Evolutionary conservation across 2,329 filamentous ascomycete genomes (phyloP), one percentile per base, ranked within the genome.

Genomic region (Chaetoscypha palmicola): DNA sequence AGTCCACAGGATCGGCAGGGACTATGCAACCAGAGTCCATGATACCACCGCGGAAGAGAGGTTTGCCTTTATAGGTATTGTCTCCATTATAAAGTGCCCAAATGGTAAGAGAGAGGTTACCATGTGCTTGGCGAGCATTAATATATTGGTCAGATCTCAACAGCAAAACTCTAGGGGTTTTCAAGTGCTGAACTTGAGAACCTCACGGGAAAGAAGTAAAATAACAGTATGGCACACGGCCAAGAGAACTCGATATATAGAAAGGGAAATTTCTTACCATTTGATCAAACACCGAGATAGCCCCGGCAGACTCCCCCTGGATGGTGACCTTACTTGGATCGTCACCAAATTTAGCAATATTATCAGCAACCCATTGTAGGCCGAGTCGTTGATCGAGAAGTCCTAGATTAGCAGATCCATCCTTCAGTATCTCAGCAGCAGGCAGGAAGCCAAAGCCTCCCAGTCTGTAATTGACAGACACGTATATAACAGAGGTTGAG

Each of bases 301-400:
- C 67, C 0, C 81, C 81, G 0, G 82, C 80, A 8, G 52, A 55
- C 59, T 90, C 80, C 20, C 86, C 86, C 81, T 81, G 88, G 47
- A 91, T 81, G 0, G 84, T 90, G 4, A 90, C 83, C 60, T 83
- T 84, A n/a, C 70, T 68, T 0, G 84, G 81, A 59, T 91, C 85
- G 11, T 86, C 86, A 3, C 86, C 86, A 58, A 92, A 92, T 0
- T 77, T 70, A 1, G 68, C 78, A 45, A 90, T 86, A 51, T 89
- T 86, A 55, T 86, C 82, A 4, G 82, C 79, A 1, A 86, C 75
- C 85, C 85, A 90, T 59, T 88, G 67, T 5, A 90, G 68, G 0
- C 75, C 84, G 51, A 83, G 70, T 28, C 82, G 72, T 55, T 89
- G 83, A 55, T 90, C 85, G 0, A 83, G 68, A 2, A 86, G 70